Evolutionary conservation across 768 basidiomycete species (phyloP), one percentile per base, ranked within the genome.

Genomic region (Pleurotus platypus): DNA sequence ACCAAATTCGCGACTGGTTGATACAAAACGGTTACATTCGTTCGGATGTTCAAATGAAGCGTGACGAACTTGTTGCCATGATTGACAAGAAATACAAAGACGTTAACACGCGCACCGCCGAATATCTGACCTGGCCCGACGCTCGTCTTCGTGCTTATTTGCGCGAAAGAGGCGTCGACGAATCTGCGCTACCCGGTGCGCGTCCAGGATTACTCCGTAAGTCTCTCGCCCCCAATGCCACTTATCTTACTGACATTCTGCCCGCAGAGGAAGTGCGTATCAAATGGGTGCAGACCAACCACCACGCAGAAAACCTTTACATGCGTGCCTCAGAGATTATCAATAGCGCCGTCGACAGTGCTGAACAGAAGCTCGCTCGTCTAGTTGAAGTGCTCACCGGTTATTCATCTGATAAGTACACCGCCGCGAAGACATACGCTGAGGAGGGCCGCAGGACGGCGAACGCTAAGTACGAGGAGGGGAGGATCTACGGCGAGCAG

Each of bases 51-150:
- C 75, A 85, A 68, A 78, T 80, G 66, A 87, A 82, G 60, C 83
- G 91, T 37, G 90, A 93, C 58, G 85, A 95, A 62, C 78, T 93
- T 9, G 72, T 92, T 57, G 80, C 82, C 64, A 62, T 90, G 54
- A 89, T 94, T 60, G 75, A 87, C 56, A 78, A 80, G 50, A 90
- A 89, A 86, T 91, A 69, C 55, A 76, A 76, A 55, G 81, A 86
- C 46, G 63, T 64, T 12, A 61, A 66, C 11, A 64, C 68, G 1
- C 64, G 74, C 37, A 78, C 79, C 1, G 77, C 85, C 2, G 74
- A 83, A 2, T 97, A 96, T 72, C 75, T 95, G 49, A 79, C 81
- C 8, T 98, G 96, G 96, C 91, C 92, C 11, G 95, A 98, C 65
- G 91, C 94, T 2, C 82, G 95, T 30, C 84, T 98, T 24, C 87